phyloP scores from a whole-genome alignment of 2,329 filamentous ascomycete species.

The Chalaropsis ovoidea region DNA sequence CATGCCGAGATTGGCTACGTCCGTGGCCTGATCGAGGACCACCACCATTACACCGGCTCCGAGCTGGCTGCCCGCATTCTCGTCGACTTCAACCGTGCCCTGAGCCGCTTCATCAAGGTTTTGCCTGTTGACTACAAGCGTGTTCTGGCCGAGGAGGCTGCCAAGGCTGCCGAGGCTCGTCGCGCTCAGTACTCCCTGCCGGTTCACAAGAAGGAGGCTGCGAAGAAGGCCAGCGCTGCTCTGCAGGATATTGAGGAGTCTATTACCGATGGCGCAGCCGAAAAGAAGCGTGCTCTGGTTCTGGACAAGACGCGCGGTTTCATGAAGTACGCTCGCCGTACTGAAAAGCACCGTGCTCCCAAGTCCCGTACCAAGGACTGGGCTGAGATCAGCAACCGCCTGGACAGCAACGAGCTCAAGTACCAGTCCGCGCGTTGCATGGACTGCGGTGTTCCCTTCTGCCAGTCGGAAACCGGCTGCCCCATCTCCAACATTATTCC shows the following conservation, averaged over 20 bases:
- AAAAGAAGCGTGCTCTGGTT: constrained; percentile 79
- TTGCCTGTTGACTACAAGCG: constrained; percentile 94
- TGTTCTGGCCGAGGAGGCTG: constrained; percentile 73
- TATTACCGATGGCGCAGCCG: constrained; percentile 75
- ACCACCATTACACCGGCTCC: constrained; percentile 95
- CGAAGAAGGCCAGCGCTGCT: constrained; percentile 42
- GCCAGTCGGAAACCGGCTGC: constrained; percentile 89
- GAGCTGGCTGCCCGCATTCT: constrained; percentile 87
- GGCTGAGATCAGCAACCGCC: constrained; percentile 77
- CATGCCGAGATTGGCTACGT: constrained; percentile 82
- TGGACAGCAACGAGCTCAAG: constrained; percentile 91
- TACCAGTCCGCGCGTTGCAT: constrained; percentile 95
- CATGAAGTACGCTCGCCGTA: constrained; percentile 90
- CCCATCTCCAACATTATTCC: constrained; percentile 97
- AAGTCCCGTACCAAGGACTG: constrained; percentile 84
- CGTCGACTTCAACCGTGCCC: constrained; percentile 86
- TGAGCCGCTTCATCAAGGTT: constrained; percentile 86
- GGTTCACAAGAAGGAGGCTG: constrained; percentile 53
- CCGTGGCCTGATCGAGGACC: constrained; percentile 85
- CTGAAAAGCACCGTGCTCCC: constrained; percentile 82
- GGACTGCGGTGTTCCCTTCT: constrained; percentile 98
- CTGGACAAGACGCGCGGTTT: constrained; percentile 97
- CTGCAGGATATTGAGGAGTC: constrained; percentile 84
- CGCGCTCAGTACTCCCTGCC: constrained; percentile 74
- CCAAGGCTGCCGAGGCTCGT: constrained; percentile 75